Evolutionary conservation across 2,329 filamentous ascomycete species (phyloP).

Genomic region (Cordyceps cicadae): DNA sequence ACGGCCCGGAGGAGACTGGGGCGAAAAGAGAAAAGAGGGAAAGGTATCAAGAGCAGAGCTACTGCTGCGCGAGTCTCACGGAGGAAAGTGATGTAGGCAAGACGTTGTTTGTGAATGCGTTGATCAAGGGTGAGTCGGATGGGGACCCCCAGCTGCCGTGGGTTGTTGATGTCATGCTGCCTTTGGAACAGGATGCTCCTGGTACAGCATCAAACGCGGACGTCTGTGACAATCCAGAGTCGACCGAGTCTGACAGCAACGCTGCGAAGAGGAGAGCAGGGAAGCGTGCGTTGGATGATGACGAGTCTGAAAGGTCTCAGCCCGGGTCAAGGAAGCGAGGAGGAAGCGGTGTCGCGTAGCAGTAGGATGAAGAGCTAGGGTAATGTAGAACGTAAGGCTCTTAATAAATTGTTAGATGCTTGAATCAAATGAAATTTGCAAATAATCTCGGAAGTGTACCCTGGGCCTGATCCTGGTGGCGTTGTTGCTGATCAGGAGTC

Average conservation of each 20-base stretch:
- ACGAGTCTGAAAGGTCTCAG: not conserved
- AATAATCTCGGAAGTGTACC: too few species aligned
- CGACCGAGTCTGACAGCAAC: not conserved
- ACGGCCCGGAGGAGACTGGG: not conserved
- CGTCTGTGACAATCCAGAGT: not conserved
- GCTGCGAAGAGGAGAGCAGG: too few species aligned
- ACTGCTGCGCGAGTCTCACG: not conserved
- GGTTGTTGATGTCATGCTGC: not conserved
- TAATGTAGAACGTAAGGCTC: too few species aligned
- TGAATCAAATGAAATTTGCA: too few species aligned
- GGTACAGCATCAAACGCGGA: not conserved
- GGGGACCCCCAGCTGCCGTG: constrained; percentile 46
- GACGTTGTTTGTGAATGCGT: constrained; percentile 49
- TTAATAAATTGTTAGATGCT: too few species aligned
- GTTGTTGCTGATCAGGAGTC: too few species aligned
- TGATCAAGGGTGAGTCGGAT: constrained; percentile 39
- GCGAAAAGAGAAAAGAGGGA: not conserved
- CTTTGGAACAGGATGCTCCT: not conserved
- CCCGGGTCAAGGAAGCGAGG: not conserved
- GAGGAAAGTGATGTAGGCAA: constrained; percentile 20
- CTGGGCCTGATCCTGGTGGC: too few species aligned
- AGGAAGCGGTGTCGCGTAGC: not conserved
- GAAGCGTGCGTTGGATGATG: not conserved
- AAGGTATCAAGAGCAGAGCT: not conserved
- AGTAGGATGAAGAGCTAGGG: not conserved